A percentile compares a stretch with the other conserved stretches of the same genome.
These are phyloP conservation scores for Phytophthora podocarpi DNA, from an alignment of 352 stramenopile genomes.

Conservation along the genomic window DNA sequence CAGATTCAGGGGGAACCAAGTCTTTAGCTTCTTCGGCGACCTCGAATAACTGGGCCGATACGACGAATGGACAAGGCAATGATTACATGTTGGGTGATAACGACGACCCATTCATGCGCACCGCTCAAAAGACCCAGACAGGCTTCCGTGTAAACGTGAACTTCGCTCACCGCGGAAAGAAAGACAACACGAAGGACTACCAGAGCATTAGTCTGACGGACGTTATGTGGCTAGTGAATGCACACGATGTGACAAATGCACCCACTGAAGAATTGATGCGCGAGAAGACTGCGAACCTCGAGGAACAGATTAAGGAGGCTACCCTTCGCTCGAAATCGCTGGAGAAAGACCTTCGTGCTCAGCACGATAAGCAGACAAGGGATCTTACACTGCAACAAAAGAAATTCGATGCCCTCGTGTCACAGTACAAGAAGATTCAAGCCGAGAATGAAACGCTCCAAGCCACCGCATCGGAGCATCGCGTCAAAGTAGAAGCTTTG, in stretches of 20 bases:
- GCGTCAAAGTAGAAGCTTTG: constrained; percentile 69
- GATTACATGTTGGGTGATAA: constrained; percentile 61
- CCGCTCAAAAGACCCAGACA: constrained; percentile 84
- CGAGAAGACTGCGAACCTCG: constrained; percentile 88
- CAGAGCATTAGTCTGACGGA: constrained; percentile 84
- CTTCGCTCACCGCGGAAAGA: constrained; percentile 78
- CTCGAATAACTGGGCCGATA: constrained; percentile 62
- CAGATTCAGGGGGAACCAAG: constrained; percentile 46
- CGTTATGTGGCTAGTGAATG: constrained; percentile 87
- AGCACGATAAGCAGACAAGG: constrained; percentile 79
- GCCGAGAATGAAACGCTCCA: constrained; percentile 83
- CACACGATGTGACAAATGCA: constrained; percentile 67
- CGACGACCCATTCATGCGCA: constrained; percentile 87
- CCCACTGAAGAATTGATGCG: constrained; percentile 86
- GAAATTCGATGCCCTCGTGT: constrained; percentile 79
- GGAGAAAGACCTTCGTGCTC: constrained; percentile 71
- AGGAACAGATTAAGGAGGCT: constrained; percentile 89
- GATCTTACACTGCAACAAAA: constrained; percentile 77
- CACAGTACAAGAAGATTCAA: constrained; percentile 84
- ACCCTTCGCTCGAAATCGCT: constrained; percentile 68
- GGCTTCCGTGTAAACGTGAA: constrained; percentile 88
- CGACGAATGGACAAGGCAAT: constrained; percentile 33
- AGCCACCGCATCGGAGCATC: constrained; percentile 62
- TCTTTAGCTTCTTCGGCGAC: constrained; percentile 44
- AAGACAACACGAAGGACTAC: constrained; percentile 91